phyloP scores from a whole-genome alignment of 345 rosid genomes.

The Fremontodendron californicum region DNA sequence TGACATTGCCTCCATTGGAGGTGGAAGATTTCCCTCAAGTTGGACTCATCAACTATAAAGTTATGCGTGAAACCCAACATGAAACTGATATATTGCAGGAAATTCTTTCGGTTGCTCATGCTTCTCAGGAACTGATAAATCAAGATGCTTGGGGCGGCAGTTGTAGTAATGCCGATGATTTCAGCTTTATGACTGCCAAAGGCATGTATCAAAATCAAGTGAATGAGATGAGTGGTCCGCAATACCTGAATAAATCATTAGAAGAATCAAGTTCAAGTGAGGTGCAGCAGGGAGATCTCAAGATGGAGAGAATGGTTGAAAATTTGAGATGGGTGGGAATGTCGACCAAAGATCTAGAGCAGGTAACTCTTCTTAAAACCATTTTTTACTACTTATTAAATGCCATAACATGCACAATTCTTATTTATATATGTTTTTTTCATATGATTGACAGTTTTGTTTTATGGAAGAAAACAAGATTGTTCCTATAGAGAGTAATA shows the following conservation, averaged over 20 bases:
- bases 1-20: conserved; percentile 52
- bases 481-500: conserved; percentile 62
- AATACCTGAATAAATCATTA: conserved; percentile 27
- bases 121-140: conserved; percentile 49
- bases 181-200: conserved; percentile 41
- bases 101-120: conserved; percentile 55
- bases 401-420: neutral
- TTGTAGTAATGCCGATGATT: conserved; percentile 35
- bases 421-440: conserved; percentile 3
- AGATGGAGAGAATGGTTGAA: conserved; percentile 60
- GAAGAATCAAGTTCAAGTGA: conserved; percentile 35
- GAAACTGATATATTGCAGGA: conserved; percentile 55
- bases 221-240: conserved; percentile 19
- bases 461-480: conserved; percentile 57
- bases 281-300: conserved; percentile 36
- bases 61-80: conserved; percentile 26
- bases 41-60: conserved; percentile 26
- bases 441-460: conserved; percentile 25
- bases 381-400: neutral
- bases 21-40: conserved; percentile 48
- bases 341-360: conserved; percentile 59
- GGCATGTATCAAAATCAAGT: neutral
- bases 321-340: conserved; percentile 92
- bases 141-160: conserved; percentile 42
- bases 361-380: conserved; percentile 35